phyloP scores from a whole-genome alignment of 2,329 filamentous ascomycete species.

The Chaetomiaceae sp. region DNA sequence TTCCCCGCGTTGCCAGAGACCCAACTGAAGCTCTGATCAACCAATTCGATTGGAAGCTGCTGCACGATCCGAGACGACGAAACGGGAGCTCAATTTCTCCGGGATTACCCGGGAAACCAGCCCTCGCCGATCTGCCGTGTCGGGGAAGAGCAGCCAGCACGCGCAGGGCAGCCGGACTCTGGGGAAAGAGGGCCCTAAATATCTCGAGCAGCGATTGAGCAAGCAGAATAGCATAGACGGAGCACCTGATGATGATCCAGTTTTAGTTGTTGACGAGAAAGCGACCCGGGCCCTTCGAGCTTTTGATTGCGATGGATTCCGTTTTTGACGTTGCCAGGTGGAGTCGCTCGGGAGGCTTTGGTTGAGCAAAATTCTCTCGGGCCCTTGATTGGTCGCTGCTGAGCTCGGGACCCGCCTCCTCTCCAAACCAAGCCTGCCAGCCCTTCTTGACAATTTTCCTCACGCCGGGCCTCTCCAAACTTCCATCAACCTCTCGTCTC shows the following conservation, averaged over 20 bases:
- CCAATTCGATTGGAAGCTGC: neutral
- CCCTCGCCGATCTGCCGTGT: neutral
- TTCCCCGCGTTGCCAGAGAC: too few relatives aligned
- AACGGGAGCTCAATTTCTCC: conserved; percentile 21
- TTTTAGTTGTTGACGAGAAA: neutral
- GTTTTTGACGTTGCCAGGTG: conserved; percentile 19
- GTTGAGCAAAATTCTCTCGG: conserved; percentile 27
- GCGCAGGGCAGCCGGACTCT: neutral
- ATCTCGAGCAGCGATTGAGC: neutral
- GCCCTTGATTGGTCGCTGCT: conserved; percentile 21
- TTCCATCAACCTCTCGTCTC: conserved; percentile 43
- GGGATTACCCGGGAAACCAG: conserved; percentile 24
- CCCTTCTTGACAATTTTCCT: conserved; percentile 30
- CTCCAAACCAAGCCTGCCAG: conserved; percentile 26
- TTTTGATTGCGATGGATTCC: conserved; percentile 1
- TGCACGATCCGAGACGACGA: conserved; percentile 5
- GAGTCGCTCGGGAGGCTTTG: conserved; percentile 23
- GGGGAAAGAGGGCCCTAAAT: neutral
- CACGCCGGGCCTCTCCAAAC: conserved; percentile 30
- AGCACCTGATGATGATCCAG: neutral
- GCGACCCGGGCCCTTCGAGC: neutral
- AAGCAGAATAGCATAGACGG: neutral
- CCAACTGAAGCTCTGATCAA: too few relatives aligned
- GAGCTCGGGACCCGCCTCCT: conserved; percentile 23
- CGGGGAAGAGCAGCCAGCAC: neutral